Evolutionary conservation across 257 asterid species (phyloP).

Genomic region (Fraxinus pennsylvanica): DNA sequence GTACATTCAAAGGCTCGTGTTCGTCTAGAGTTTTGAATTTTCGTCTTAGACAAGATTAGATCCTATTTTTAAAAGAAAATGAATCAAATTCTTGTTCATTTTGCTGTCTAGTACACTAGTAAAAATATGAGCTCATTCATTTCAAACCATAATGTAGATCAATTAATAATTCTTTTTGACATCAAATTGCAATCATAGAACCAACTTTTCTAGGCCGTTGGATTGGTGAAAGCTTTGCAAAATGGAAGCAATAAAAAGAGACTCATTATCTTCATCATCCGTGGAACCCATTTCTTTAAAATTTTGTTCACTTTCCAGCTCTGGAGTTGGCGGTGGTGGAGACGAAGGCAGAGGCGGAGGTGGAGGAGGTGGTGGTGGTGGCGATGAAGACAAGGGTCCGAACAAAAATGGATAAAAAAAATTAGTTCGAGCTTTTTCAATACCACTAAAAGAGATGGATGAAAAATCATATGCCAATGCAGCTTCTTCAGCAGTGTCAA

Average conservation of each 20-base stretch:
- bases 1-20: too few species aligned
- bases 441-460: slow-evolving; percentile 37
- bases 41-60: too few species aligned
- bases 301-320: slow-evolving; percentile 9
- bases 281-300: slow-evolving; percentile 7
- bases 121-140: too few species aligned
- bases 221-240: slow-evolving; percentile 40
- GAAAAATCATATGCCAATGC: slow-evolving; percentile 43
- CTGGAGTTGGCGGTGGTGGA: slow-evolving; percentile 20
- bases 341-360: slow-evolving; percentile 4
- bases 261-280: slow-evolving; percentile 34
- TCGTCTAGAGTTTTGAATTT: too few species aligned
- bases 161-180: too few species aligned
- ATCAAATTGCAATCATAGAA: slow-evolving; percentile 3
- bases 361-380: not conserved
- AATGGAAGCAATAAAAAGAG: slow-evolving; percentile 46
- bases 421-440: slow-evolving; percentile 40
- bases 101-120: too few species aligned
- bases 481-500: slow-evolving; percentile 41
- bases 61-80: too few species aligned
- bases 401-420: slow-evolving; percentile 25
- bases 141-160: too few species aligned
- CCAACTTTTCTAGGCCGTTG: slow-evolving; percentile 17
- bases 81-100: too few species aligned
- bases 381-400: not conserved